These are phyloP conservation scores for Chlamydomonas reinhardtii DNA, from an alignment of 163 green algal genomes.

Conservation along the genomic window DNA sequence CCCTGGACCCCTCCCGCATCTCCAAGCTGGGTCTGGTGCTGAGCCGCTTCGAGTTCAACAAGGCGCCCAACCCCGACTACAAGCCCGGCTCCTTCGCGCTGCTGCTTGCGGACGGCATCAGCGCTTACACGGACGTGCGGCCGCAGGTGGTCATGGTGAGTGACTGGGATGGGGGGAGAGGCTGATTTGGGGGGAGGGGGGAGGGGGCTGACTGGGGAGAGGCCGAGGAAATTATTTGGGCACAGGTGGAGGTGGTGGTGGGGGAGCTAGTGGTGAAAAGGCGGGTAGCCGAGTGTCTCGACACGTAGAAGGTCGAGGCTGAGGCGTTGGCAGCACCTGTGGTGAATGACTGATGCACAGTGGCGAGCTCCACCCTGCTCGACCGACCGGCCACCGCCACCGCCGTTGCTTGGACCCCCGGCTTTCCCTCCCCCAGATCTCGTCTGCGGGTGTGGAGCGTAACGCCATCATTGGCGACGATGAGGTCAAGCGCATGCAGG, in stretches of 20 bases:
- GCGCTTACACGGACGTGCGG: constrained; percentile 69
- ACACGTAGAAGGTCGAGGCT: no score
- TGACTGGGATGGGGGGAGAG: not conserved
- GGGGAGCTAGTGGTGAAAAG: no score
- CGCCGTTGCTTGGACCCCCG: no score
- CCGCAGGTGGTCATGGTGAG: constrained; percentile 76
- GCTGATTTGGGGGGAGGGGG: not conserved
- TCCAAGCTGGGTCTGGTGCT: constrained; percentile 84
- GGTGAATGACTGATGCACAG: no score
- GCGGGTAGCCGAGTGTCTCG: no score
- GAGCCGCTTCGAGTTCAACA: constrained; percentile 87
- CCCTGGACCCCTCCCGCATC: constrained; percentile 77
- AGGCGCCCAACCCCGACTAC: constrained; percentile 75
- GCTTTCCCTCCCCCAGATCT: constrained; percentile 48
- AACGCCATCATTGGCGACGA: constrained; percentile 90
- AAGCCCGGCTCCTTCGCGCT: constrained; percentile 77
- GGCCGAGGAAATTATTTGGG: not conserved
- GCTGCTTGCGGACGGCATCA: constrained; percentile 79
- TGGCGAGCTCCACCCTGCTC: no score
- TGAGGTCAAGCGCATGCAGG: constrained; percentile 71
- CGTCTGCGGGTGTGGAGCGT: constrained; percentile 83
- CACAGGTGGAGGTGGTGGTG: not conserved
- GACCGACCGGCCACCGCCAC: no score
- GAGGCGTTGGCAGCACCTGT: no score
- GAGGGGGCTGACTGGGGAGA: not conserved